These are phyloP conservation scores for Fonsecaea pedrosoi DNA, from an alignment of 2,329 filamentous ascomycete genomes.

Conservation along the genomic window DNA sequence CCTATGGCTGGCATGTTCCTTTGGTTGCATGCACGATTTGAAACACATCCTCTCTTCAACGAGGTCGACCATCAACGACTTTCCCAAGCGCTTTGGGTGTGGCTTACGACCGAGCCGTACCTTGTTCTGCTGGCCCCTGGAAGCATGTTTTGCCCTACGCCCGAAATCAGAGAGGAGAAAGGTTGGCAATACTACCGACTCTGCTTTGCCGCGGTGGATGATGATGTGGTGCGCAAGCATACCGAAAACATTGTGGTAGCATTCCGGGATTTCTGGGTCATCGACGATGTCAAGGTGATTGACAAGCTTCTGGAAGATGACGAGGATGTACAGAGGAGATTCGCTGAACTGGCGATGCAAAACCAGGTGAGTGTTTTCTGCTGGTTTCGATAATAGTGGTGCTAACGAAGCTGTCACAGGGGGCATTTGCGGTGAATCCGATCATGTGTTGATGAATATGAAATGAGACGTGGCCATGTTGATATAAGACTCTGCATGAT, in stretches of 20 bases:
- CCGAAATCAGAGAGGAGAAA: conserved; percentile 62
- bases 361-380: conserved; percentile 28
- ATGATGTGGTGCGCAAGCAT: conserved; percentile 69
- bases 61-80: conserved; percentile 63
- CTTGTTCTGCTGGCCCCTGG: conserved; percentile 75
- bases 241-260: conserved; percentile 71
- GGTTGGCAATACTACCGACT: conserved; percentile 77
- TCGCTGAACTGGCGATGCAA: conserved; percentile 12
- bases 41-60: conserved; percentile 67
- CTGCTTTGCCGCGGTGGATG: conserved; percentile 85
- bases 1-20: conserved; percentile 92
- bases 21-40: conserved; percentile 73
- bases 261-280: conserved; percentile 76
- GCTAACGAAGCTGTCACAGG: conserved; percentile 11
- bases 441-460: conserved; percentile 22
- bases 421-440: conserved; percentile 29
- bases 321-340: conserved; percentile 21
- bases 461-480: background rate
- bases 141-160: conserved; percentile 72
- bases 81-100: conserved; percentile 71
- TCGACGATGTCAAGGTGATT: conserved; percentile 70
- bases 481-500: conserved; percentile 2
- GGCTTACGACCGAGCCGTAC: conserved; percentile 72
- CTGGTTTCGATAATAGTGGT: too few relatives aligned
- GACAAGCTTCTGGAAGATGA: conserved; percentile 64